phyloP scores from a whole-genome alignment of 2,329 filamentous ascomycete species.

The Apiospora aurea region DNA sequence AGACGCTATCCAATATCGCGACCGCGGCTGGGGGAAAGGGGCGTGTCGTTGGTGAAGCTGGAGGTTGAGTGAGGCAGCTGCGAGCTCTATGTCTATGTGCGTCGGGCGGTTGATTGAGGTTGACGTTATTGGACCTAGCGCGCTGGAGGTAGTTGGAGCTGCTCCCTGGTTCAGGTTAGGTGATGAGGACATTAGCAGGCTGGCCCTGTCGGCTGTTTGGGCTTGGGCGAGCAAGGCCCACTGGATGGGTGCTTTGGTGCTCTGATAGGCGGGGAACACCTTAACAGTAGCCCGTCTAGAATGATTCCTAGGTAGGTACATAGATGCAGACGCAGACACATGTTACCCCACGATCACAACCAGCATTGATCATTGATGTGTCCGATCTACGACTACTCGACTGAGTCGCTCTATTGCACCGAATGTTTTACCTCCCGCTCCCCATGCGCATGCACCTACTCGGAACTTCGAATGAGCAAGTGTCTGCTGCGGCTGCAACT shows the following conservation, averaged over 20 bases:
- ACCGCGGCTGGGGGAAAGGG: neutral
- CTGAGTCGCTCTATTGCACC: slow-evolving; percentile 7
- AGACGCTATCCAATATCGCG: neutral
- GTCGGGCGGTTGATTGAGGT: slow-evolving; percentile 12
- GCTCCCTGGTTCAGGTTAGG: neutral
- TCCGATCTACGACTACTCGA: neutral
- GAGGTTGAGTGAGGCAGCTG: slow-evolving; percentile 8
- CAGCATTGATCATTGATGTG: slow-evolving; percentile 2
- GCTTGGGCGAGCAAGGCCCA: neutral
- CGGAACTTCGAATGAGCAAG: neutral
- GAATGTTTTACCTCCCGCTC: neutral
- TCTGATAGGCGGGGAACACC: slow-evolving; percentile 1
- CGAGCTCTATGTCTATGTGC: neutral
- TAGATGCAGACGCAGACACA: neutral
- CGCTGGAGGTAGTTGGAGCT: neutral
- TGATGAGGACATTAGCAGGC: neutral
- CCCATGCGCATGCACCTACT: neutral
- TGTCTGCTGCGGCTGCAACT: slow-evolving; percentile 7
- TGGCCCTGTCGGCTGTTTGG: slow-evolving; percentile 2
- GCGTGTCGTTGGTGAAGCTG: neutral
- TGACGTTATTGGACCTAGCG: slow-evolving; percentile 19
- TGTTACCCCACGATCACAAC: slow-evolving; percentile 17
- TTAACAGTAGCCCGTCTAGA: neutral
- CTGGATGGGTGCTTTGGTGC: neutral
- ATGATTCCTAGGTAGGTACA: neutral